These are phyloP conservation scores for Pyronema domesticum DNA, from an alignment of 495 filamentous ascomycete species.

Conservation along the genomic window DNA sequence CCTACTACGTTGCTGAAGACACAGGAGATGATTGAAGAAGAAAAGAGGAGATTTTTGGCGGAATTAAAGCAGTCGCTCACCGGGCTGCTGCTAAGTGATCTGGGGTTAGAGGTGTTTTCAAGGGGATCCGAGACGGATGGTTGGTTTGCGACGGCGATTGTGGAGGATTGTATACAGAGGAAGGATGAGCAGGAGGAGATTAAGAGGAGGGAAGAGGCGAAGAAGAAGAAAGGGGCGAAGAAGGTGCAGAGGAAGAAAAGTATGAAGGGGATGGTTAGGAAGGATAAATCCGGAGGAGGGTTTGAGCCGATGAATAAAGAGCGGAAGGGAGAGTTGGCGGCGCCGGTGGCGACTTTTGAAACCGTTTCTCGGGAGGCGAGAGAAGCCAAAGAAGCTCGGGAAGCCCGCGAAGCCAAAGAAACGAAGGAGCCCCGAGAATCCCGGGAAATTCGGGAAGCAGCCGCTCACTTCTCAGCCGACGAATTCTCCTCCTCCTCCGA, in stretches of 20 bases:
- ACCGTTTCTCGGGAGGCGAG: slow-evolving; percentile 29
- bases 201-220: slow-evolving; percentile 25
- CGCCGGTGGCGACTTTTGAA: slow-evolving; percentile 31
- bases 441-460: neutral
- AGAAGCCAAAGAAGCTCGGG: too few relatives aligned
- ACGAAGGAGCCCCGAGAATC: neutral
- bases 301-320: slow-evolving; percentile 26
- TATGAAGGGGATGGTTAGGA: slow-evolving; percentile 27
- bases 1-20: slow-evolving; percentile 20
- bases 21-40: slow-evolving; percentile 26
- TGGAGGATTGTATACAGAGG: slow-evolving; percentile 58
- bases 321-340: slow-evolving; percentile 30
- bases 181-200: slow-evolving; percentile 45
- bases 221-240: slow-evolving; percentile 31
- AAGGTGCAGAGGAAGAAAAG: slow-evolving; percentile 44
- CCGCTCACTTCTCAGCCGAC: slow-evolving; percentile 19
- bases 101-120: slow-evolving; percentile 68
- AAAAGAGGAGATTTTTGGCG: slow-evolving; percentile 50
- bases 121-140: slow-evolving; percentile 81
- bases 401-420: too few relatives aligned
- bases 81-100: slow-evolving; percentile 73
- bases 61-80: slow-evolving; percentile 64
- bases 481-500: slow-evolving; percentile 29
- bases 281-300: slow-evolving; percentile 16
- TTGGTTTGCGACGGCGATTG: slow-evolving; percentile 63